Evolutionary conservation across 257 asterid species (phyloP).

Genomic region (Penstemon davidsonii): DNA sequence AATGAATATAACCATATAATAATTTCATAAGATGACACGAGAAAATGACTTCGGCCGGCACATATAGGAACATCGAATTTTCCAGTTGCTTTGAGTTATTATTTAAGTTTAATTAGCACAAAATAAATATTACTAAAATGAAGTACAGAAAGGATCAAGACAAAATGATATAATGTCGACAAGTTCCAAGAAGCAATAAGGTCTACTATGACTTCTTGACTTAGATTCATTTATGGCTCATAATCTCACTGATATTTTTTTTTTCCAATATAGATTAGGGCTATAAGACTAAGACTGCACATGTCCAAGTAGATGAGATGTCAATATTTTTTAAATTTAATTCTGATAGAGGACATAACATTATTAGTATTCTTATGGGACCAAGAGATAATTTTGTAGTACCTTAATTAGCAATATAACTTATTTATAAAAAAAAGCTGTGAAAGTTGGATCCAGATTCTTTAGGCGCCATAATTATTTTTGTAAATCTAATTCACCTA

Average conservation of each 20-base stretch:
- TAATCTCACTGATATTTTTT: conserved; percentile 29
- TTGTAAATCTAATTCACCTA: too few relatives aligned
- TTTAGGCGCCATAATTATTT: too few relatives aligned
- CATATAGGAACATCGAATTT: too few relatives aligned
- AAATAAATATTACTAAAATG: conserved; percentile 7
- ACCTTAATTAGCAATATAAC: too few relatives aligned
- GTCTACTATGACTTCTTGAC: conserved; percentile 30
- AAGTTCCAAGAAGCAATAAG: conserved; percentile 37
- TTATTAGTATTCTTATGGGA: neutral
- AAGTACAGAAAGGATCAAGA: neutral
- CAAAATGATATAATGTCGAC: conserved; percentile 30
- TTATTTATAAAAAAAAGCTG: too few relatives aligned
- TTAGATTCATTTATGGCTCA: conserved; percentile 24
- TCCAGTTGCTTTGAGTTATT: conserved; percentile 11
- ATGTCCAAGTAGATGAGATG: conserved; percentile 32
- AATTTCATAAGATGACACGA: too few relatives aligned
- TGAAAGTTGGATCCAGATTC: too few relatives aligned
- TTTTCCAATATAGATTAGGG: conserved; percentile 14
- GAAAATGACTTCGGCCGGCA: too few relatives aligned
- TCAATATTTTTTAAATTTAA: conserved; percentile 18
- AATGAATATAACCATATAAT: too few relatives aligned
- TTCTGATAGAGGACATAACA: neutral
- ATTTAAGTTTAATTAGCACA: neutral
- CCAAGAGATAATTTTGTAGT: neutral
- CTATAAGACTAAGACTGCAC: conserved; percentile 28